Evolutionary conservation across 257 asterid genomes (phyloP).

Genomic region (Orobanche coerulescens): DNA sequence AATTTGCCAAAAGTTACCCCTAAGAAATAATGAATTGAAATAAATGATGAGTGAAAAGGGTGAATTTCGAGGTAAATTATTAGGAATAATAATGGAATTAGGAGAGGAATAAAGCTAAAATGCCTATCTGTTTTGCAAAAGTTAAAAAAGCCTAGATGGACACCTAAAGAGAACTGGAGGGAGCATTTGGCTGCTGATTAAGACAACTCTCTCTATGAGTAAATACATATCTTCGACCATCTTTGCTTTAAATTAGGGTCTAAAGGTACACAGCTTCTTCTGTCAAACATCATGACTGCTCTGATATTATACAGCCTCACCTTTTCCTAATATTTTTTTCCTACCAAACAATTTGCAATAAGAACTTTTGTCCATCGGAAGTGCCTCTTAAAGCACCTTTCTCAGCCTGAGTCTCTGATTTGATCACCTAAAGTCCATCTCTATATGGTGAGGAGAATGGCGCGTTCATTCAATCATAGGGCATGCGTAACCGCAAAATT

Average conservation of each 20-base stretch:
- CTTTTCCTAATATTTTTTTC: not conserved
- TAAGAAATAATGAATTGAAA: too few species aligned
- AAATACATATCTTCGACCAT: not conserved
- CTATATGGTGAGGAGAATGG: not conserved
- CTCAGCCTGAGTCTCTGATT: not conserved
- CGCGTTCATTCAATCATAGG: not conserved
- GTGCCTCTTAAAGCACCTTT: not conserved
- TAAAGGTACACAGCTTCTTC: not conserved
- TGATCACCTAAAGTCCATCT: not conserved
- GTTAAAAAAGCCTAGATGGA: too few species aligned
- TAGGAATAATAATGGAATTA: too few species aligned
- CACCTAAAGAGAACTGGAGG: too few species aligned
- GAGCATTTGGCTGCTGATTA: not conserved
- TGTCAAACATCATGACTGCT: not conserved
- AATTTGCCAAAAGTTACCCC: too few species aligned
- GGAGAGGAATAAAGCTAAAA: too few species aligned
- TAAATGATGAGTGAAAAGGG: too few species aligned
- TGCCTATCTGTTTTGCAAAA: too few species aligned
- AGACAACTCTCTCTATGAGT: not conserved
- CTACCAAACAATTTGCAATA: not conserved
- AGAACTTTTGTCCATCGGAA: not conserved
- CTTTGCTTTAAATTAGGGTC: not conserved
- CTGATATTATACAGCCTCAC: not conserved
- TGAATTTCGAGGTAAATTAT: too few species aligned
- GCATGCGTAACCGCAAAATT: not conserved